These are phyloP conservation scores for Termitomyces sp. DNA, from an alignment of 768 basidiomycete genomes.

Conservation along the genomic window DNA sequence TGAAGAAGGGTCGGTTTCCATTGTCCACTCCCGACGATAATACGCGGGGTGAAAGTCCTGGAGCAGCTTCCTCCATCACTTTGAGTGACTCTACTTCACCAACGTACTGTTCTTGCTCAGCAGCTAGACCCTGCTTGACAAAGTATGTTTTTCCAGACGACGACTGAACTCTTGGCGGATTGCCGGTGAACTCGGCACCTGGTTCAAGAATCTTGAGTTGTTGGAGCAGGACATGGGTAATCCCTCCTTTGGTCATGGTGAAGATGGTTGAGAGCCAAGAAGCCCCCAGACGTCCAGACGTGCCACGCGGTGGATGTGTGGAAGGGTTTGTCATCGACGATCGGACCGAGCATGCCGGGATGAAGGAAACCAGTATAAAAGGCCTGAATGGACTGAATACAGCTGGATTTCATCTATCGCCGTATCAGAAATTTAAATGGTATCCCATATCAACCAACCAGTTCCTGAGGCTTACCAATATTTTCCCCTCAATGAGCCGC, in stretches of 20 bases:
- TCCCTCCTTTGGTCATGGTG: slow-evolving; percentile 10
- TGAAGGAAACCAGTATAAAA: no score
- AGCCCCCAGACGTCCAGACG: no score
- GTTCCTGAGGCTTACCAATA: slow-evolving; percentile 51
- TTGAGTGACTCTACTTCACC: slow-evolving; percentile 71
- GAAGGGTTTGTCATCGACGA: not conserved
- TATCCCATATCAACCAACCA: slow-evolving; percentile 36
- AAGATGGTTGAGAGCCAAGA: no score
- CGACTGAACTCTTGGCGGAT: slow-evolving; percentile 46
- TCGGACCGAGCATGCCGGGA: not conserved
- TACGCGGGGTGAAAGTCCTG: slow-evolving; percentile 59
- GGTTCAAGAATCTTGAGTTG: slow-evolving; percentile 50
- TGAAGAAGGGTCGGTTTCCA: slow-evolving; percentile 54
- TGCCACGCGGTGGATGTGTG: no score
- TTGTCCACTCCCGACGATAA: slow-evolving; percentile 43
- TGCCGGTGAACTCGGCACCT: slow-evolving; percentile 41
- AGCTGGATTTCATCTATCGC: not conserved
- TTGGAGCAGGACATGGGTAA: slow-evolving; percentile 34
- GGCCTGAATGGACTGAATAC: no score
- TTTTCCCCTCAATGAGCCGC: slow-evolving; percentile 58
- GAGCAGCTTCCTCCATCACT: slow-evolving; percentile 61
- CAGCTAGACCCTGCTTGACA: slow-evolving; percentile 51
- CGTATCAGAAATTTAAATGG: slow-evolving; percentile 6
- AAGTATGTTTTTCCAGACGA: slow-evolving; percentile 59
- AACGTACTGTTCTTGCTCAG: slow-evolving; percentile 59